These are phyloP conservation scores for Chamaecyparis obtusa DNA, from an alignment of 75 land plant genomes.

Conservation along the genomic window DNA sequence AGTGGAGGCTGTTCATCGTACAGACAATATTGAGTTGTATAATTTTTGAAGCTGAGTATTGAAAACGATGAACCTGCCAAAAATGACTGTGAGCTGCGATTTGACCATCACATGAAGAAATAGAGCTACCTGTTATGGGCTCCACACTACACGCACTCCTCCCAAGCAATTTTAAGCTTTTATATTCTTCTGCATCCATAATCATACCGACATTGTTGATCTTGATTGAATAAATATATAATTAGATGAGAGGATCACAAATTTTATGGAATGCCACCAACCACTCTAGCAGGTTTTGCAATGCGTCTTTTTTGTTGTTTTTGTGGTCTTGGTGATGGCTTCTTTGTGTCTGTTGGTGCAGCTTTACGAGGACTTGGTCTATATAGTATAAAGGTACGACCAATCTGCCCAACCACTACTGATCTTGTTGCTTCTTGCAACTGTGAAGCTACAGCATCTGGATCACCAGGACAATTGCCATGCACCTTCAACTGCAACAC, in stretches of 20 bases:
- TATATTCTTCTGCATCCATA: constrained; percentile 5
- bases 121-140: not conserved
- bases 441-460: constrained; percentile 44
- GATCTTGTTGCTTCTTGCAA: constrained; percentile 67
- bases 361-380: constrained; percentile 69
- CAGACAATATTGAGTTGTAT: not conserved
- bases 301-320: constrained; percentile 3
- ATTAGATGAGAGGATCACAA: not conserved
- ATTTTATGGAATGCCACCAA: not conserved
- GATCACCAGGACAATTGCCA: constrained; percentile 63
- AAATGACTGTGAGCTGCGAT: not conserved
- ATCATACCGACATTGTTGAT: not conserved
- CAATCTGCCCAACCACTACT: constrained; percentile 69
- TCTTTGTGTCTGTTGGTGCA: constrained; percentile 36
- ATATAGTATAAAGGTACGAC: constrained; percentile 66
- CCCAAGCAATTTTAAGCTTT: not conserved
- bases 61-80: not conserved
- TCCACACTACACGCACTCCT: not conserved
- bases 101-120: not conserved
- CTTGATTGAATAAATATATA: not conserved
- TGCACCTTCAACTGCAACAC: constrained; percentile 65
- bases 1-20: not conserved
- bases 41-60: not conserved
- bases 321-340: constrained; percentile 13
- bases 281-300: not conserved